Evolutionary conservation across 257 asterid genomes (phyloP), one percentile per base, ranked within the genome.

Genomic region (Linaria vulgaris): DNA sequence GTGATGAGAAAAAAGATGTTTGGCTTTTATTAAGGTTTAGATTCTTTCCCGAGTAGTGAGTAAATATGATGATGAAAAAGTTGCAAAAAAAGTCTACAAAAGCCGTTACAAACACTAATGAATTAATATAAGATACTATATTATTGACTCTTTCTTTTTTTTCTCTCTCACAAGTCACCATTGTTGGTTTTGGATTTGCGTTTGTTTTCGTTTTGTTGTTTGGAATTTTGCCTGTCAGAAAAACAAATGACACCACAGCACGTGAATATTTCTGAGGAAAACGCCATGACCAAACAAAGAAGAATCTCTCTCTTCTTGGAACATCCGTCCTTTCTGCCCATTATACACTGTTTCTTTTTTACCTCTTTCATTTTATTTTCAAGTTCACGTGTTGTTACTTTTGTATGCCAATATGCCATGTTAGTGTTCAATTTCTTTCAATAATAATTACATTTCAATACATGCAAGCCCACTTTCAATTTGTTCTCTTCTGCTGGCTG

Each of bases 401-500:
- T 9, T 56, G 27, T 50, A 16, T 21, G 12, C 12, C 5, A 15
- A 25, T 34, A n/a, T 54, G 43, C 46, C 62, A 69, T 67, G 70
- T 73, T 37, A 17, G 12, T 37, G 23, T 17, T n/a, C n/a, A 27
- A 27, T 27, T 30, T 60, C 9, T 60, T 11, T 43, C 14, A n/a
- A 20, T 17, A 9, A 9, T 12, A 0, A 19, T 1, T 51, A 20
- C 12, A 47, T n/a, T 3, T 6, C 12, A 12, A 30, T 30, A 30
- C 6, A 24, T 50, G 14, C 67, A 64, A 54, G 43, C 11, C 17
- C 44, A 25, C 34, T 61, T 41, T 16, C 57, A 51, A 59, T 77
- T 87, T 83, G 84, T 77, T 82, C 74, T 81, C 78, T 82, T 76
- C 56, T 80, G 76, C n/a, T n/a, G 38, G 70, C 70, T 82, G 83